Conservation (phyloP, 306 rosid genomes). For the Prunus kanzakura region DNA sequence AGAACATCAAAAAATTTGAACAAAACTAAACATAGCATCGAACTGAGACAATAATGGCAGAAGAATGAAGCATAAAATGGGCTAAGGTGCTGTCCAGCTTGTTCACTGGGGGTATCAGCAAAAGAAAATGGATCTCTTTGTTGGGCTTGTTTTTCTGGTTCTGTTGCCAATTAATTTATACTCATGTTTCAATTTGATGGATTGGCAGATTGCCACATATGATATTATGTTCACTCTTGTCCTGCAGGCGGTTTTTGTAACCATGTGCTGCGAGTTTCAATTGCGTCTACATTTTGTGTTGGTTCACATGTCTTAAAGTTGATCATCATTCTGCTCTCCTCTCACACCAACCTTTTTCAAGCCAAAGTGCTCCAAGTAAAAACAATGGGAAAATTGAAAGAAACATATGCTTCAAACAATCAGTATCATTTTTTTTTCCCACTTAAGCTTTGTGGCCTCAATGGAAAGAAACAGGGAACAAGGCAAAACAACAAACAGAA, state of each 20-base stretch:
- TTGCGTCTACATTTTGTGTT: slow-evolving; percentile 5
- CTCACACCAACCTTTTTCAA: neutral
- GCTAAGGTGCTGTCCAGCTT: no score
- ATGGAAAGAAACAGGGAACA: neutral
- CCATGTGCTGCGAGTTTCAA: slow-evolving; percentile 5
- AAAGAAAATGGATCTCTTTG: neutral
- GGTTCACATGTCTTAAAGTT: slow-evolving; percentile 9
- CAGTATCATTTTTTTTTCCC: neutral
- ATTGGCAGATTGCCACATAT: neutral
- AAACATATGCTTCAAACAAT: neutral
- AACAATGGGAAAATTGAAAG: neutral
- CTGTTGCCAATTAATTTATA: neutral
- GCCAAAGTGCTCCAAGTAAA: neutral
- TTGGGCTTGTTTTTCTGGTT: neutral
- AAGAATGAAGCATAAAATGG: slow-evolving; percentile 39
- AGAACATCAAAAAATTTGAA: neutral
- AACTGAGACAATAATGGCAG: slow-evolving; percentile 29
- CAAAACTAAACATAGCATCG: no score
- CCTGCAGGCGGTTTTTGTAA: neutral
- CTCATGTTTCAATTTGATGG: neutral
- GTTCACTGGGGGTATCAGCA: neutral
- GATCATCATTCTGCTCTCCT: neutral
- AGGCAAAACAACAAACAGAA: neutral
- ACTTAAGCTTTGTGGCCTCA: neutral
- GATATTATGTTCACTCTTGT: neutral